Evolutionary conservation across 2,329 filamentous ascomycete species (phyloP), one percentile per base, ranked within the genome.

Genomic region (Penicillium polonicum): DNA sequence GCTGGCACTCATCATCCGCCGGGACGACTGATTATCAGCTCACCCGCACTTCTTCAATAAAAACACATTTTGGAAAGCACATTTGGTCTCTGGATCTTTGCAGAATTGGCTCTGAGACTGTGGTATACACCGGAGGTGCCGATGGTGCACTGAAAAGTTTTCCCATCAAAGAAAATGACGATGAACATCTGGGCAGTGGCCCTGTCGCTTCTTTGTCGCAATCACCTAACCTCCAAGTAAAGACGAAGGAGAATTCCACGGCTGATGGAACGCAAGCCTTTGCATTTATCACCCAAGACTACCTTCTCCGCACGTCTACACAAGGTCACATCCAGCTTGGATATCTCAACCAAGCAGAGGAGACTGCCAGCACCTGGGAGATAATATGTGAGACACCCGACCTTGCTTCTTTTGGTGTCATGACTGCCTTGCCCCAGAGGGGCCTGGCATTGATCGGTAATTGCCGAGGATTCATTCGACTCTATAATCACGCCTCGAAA

Each of bases 1-100:
- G 72, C 0, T 86, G n/a, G 57, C 61, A 66, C 17, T 52, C 52
- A 39, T 59, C 63, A 15, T 48, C 46, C 5, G 48, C 36, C 2
- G 52, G 63, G 12, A 49, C 36, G 42, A 59, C 60, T 10, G 52
- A 61, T 21, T 71, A 69, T 48, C 55, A 61, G 2, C 60, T 75
- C 39, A 65, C 27, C 23, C 65, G 89, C 50, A 69, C 80, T 2
- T 78, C 80, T 2, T 85, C 82, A 8, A 83, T 85, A 49, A 80
- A 83, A 3, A 83, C 86, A 59, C 92, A 97, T 70, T 82, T 80
- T 35, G 94, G 94, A 7, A 99, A 97, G 74, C 92, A 97, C 70
- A 86, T 97, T 7, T 97, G 93, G 92, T 87, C 92, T 0, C 81
- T 86, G 38, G 85, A 84, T 13, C 58, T 76, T 52, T 67, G 57